Conservation (phyloP, 495 filamentous ascomycete species). For the Penicillium fimorum region DNA sequence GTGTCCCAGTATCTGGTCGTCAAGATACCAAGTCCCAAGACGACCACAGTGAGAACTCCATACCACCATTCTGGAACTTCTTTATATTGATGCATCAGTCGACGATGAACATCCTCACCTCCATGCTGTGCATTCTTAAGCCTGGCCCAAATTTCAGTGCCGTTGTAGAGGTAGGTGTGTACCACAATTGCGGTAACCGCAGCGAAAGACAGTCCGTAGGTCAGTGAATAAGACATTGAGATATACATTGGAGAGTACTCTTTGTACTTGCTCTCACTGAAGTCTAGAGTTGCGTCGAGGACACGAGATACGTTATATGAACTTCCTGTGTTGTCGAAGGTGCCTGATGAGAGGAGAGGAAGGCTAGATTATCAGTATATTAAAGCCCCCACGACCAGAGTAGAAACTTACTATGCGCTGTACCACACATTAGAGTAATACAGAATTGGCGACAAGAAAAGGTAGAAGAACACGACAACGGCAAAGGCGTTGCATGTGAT, state of each 20-base stretch:
- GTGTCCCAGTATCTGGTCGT: conserved; percentile 51
- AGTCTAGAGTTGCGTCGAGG: conserved; percentile 48
- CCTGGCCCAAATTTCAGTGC: conserved; percentile 56
- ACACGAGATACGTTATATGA: conserved; percentile 56
- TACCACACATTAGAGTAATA: conserved; percentile 41
- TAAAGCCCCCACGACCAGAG: conserved; percentile 20
- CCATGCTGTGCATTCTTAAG: conserved; percentile 51
- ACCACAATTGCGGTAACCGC: conserved; percentile 58
- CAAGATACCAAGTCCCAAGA: conserved; percentile 62
- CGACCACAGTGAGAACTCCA: conserved; percentile 67
- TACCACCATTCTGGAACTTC: conserved; percentile 44
- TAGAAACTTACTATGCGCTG: conserved; percentile 57
- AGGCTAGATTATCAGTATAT: conserved; percentile 28
- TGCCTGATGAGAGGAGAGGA: conserved; percentile 57
- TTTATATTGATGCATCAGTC: conserved; percentile 30
- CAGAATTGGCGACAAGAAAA: conserved; percentile 57
- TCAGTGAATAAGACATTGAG: conserved; percentile 60
- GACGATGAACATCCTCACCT: conserved; percentile 47
- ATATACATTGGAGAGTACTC: conserved; percentile 63
- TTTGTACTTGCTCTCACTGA: conserved; percentile 55
- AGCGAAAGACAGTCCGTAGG: conserved; percentile 63
- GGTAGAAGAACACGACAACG: conserved; percentile 53
- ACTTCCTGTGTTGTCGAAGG: conserved; percentile 61
- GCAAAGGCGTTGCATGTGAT: conserved; percentile 59
- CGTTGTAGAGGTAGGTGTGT: conserved; percentile 58